Evolutionary conservation across 179 eudicot genomes (phyloP).

Genomic region (Camellia oleifera): DNA sequence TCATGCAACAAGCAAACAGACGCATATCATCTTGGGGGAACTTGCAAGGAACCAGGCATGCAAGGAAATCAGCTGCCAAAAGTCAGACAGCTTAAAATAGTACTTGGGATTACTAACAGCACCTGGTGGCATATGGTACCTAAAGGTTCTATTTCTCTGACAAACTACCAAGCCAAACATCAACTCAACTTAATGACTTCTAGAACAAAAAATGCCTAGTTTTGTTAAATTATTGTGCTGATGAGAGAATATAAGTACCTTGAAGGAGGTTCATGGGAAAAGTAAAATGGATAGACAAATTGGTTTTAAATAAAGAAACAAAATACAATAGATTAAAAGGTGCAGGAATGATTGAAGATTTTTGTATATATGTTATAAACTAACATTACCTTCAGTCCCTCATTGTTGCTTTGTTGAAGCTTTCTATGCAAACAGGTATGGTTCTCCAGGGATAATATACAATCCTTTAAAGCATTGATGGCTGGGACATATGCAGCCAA

Average conservation of each 20-base stretch:
- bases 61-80: background rate
- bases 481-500: conserved; percentile 64
- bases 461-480: conserved; percentile 54
- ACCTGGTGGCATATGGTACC: background rate
- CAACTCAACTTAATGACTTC: background rate
- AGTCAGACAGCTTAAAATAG: background rate
- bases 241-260: background rate
- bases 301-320: background rate
- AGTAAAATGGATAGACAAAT: background rate
- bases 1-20: background rate
- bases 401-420: conserved; percentile 30
- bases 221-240: background rate
- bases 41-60: conserved; percentile 2
- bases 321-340: background rate
- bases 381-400: conserved; percentile 45
- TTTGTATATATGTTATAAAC: background rate
- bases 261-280: background rate
- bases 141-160: background rate
- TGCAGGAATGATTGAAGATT: background rate
- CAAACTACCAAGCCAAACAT: background rate
- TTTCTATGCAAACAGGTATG: conserved; percentile 33
- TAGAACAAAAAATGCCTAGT: background rate
- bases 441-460: conserved; percentile 68
- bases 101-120: background rate
- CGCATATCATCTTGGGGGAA: background rate